Evolutionary conservation across 2,329 filamentous ascomycete genomes (phyloP), one percentile per base, ranked within the genome.

Genomic region (Cladophialophora bantiana): DNA sequence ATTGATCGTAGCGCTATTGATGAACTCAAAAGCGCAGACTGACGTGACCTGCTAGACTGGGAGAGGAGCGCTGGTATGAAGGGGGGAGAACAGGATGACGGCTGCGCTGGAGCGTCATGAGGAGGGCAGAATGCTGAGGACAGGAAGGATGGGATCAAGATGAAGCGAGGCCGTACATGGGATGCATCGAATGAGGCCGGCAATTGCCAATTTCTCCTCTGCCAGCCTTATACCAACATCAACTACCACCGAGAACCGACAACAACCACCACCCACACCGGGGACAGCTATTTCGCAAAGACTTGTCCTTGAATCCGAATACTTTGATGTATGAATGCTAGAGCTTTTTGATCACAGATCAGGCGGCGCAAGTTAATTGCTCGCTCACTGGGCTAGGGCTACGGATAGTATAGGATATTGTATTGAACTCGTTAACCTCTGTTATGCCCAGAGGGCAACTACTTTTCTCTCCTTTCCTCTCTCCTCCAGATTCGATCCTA

Each of bases 1-100:
- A 81, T 88, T 99, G 77, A 99, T 99, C 80, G 95, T 99, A 74
- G 95, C 95, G 72, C 91, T 99, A 78, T 89, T 99, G 79, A 99
- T 99, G 96, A 99, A 98, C 91, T 96, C 95, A 67, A 96, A 95
- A 85, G 91, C 90, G 45, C 82, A 82, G 68, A 82, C 88, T 74
- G 86, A 89, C 75, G 85, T 85, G 74, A 78, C 73, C 68, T 93
- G 90, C 82, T 88, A 88, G 75, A 73, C 66, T 62, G 36, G 34
- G 32, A 53, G 66, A 65, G 4, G 57, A 64, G 59, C 18, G 12
- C 20, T 40, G 15, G 7, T 20, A 31, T 31, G 20, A 50, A 13
- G 18, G 40, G 40, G 15, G 40, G 62, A 50, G 40, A 48, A 31
- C 45, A 20, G 18, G 26, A 18, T 58, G 64, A 60, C 67, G 69